Base-by-base conservation (phyloP, 441 rosid genomes). In the Gossypium lobatum region DNA sequence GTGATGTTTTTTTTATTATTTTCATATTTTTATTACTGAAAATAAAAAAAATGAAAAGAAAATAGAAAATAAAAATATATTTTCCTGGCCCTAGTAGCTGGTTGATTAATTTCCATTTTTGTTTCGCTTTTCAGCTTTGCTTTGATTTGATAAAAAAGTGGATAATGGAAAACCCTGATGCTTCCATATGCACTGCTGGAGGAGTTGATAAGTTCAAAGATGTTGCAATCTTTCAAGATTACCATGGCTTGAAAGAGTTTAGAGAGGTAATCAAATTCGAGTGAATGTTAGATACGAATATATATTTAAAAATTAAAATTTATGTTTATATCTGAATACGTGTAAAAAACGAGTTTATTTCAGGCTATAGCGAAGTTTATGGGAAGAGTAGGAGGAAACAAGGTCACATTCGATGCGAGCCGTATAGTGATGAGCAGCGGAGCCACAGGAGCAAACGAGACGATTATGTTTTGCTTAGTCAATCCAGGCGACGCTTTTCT, bases 401-500 rank as follows among this genome's bases (percentile, higher is more conserved):
- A 64, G 52, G 85, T 52, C 17, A 81, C 26, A 52, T 84, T 88
- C 31, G 83, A 86, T 55, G 83, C 83, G 1, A 76, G 78, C 14
- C 86, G 88, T 18, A 64, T 88, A 57, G 89, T 88, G 3, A 81
- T 88, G 86, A 76, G 85, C 42, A 90, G 90, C 14, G 92, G 92
- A 63, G 90, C 90, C 46, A 88, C 92, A 34, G 87, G 89, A 61
- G 92, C 89, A 0, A 85, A 80, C 57, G 92, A 88, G 79, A 77
- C 84, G 1, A 75, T 85, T 66, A 78, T 87, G 70, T 88, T 88
- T 64, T 88, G 90, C 76, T 70, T 88, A 73, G 92, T 89, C 2
- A 78, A 88, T 57, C 86, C 74, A 4, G 92, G 92, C 42, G 90
- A 86, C 48, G 85, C 87, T 72, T 85, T 86, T 70, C 89, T 88